These are phyloP conservation scores for Agrocybe pediades DNA, from an alignment of 768 basidiomycete species.

Conservation along the genomic window DNA sequence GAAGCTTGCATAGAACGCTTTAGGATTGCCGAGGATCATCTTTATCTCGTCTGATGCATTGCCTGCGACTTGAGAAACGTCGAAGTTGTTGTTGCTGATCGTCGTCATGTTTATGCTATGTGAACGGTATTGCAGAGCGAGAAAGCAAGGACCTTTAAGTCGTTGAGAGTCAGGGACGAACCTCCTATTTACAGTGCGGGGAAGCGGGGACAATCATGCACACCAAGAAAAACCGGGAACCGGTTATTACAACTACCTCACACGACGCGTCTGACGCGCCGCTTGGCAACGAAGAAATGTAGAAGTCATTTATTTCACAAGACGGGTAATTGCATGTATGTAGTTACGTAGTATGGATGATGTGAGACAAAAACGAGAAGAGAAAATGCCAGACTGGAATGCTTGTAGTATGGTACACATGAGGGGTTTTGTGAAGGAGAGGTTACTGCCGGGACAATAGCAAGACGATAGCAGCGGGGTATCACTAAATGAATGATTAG, in stretches of 20 bases:
- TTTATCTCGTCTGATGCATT: slow-evolving; percentile 27
- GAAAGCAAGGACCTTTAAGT: background rate
- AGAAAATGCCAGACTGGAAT: background rate
- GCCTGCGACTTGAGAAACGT: slow-evolving; percentile 16
- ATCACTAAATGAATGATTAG: background rate
- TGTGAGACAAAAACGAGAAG: background rate
- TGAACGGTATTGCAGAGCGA: background rate
- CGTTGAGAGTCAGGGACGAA: too few species aligned
- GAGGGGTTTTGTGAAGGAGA: background rate
- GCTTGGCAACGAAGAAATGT: too few species aligned
- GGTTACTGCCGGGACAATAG: background rate
- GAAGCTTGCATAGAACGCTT: slow-evolving; percentile 14
- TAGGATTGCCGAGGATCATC: slow-evolving; percentile 18
- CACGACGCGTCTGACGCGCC: too few species aligned
- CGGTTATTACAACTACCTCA: background rate
- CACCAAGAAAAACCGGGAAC: background rate
- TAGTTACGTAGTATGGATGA: background rate
- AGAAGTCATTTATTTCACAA: background rate
- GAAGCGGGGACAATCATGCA: too few species aligned
- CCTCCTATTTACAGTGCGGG: too few species aligned
- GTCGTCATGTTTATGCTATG: background rate
- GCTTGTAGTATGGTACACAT: background rate
- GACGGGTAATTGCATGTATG: background rate
- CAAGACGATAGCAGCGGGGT: background rate
- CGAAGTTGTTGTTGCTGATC: slow-evolving; percentile 3